phyloP scores from a whole-genome alignment of 306 rosid genomes.

The Sesbania bispinosa region DNA sequence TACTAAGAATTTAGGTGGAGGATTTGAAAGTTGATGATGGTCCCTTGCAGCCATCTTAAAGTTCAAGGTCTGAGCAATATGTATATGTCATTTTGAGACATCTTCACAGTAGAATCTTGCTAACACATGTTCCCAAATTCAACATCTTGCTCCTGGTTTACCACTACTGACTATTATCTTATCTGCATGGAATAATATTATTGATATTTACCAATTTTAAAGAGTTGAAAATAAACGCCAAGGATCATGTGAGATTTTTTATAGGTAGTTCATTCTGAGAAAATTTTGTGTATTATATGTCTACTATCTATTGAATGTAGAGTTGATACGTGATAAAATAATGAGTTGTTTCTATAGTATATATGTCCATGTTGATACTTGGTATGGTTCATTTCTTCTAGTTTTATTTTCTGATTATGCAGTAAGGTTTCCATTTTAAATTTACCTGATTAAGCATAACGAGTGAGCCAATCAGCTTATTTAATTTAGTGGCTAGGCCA shows the following conservation, averaged over 20 bases:
- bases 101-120: conserved; percentile 55
- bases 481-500: too few species aligned
- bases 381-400: too few species aligned
- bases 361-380: too few species aligned
- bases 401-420: too few species aligned
- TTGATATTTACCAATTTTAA: too few species aligned
- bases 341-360: background rate
- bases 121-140: conserved; percentile 60
- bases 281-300: background rate
- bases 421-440: too few species aligned
- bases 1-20: background rate
- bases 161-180: too few species aligned
- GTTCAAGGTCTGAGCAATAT: background rate
- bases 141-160: conserved; percentile 89
- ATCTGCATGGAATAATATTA: too few species aligned
- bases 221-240: background rate
- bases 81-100: too few species aligned
- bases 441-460: too few species aligned
- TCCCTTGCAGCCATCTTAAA: background rate
- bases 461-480: too few species aligned
- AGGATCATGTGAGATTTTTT: background rate
- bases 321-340: background rate
- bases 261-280: background rate
- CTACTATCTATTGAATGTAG: background rate
- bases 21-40: background rate